A percentile compares a stretch with the other conserved stretches of the same genome.
Conservation (phyloP, 208 protist genomes). For the Phytomonas serpens region DNA sequence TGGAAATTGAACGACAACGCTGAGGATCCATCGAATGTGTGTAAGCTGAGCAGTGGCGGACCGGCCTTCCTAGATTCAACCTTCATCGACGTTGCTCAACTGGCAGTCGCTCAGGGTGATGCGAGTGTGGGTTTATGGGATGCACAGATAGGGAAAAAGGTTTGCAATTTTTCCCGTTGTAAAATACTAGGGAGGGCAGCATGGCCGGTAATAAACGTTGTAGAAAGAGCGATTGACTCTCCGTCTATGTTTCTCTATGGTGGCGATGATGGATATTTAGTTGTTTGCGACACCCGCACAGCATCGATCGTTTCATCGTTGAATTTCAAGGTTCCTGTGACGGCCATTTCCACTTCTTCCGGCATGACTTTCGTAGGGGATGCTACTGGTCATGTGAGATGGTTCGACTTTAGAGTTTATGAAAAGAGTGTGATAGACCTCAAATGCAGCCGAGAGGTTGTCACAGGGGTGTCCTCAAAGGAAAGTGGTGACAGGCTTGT, state of each 20-base stretch:
- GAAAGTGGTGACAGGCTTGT: slow-evolving; percentile 20
- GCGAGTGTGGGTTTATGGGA: slow-evolving; percentile 52
- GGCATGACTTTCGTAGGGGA: slow-evolving; percentile 67
- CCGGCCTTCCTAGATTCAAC: slow-evolving; percentile 43
- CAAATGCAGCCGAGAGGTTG: slow-evolving; percentile 22
- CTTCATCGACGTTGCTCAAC: slow-evolving; percentile 26
- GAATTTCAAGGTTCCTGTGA: slow-evolving; percentile 50
- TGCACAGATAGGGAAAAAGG: slow-evolving; percentile 34
- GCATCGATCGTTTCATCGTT: slow-evolving; percentile 9
- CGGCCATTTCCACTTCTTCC: slow-evolving; percentile 20
- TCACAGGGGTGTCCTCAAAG: slow-evolving; percentile 25
- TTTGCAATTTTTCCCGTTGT: slow-evolving; percentile 25
- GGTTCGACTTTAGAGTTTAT: slow-evolving; percentile 43
- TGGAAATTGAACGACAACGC: slow-evolving; percentile 27
- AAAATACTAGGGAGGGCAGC: slow-evolving; percentile 14
- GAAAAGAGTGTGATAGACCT: slow-evolving; percentile 25
- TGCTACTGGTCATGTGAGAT: slow-evolving; percentile 51
- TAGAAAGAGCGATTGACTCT: slow-evolving; percentile 16
- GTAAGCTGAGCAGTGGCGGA: slow-evolving; percentile 41
- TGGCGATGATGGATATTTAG: slow-evolving; percentile 76
- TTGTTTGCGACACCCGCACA: slow-evolving; percentile 28
- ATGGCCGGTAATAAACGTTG: slow-evolving; percentile 77
- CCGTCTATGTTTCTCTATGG: slow-evolving; percentile 33
- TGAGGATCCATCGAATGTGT: slow-evolving; percentile 32
- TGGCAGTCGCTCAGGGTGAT: slow-evolving; percentile 68